Evolutionary conservation across 306 rosid genomes (phyloP).

Genomic region (Mucuna pruriens): DNA sequence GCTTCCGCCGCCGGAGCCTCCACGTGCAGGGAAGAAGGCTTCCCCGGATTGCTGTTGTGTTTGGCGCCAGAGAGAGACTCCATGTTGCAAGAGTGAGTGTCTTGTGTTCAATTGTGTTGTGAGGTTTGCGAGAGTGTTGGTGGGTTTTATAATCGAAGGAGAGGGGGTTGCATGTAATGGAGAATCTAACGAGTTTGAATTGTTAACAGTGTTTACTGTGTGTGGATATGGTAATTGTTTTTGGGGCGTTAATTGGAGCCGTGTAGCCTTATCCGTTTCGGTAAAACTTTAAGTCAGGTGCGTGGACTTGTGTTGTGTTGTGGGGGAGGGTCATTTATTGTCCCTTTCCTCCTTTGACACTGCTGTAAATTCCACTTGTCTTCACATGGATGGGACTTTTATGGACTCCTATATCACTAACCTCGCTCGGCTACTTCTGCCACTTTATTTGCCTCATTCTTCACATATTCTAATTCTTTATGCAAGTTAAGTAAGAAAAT

Average conservation of each 20-base stretch:
- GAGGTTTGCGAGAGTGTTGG: not conserved
- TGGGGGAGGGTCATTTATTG: conserved; percentile 19
- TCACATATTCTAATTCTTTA: too few relatives aligned
- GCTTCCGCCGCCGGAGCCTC: conserved; percentile 21
- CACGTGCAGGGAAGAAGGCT: conserved; percentile 45
- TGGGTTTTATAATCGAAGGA: conserved; percentile 24
- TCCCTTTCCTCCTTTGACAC: conserved; percentile 3
- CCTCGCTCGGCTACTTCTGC: too few relatives aligned
- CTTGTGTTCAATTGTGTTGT: not conserved
- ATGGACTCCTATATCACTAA: not conserved
- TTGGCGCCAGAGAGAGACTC: conserved; percentile 41
- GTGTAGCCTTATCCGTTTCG: conserved; percentile 29
- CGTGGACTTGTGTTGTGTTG: conserved; percentile 32
- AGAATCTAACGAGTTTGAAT: not conserved
- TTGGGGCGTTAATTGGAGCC: not conserved
- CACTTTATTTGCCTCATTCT: too few relatives aligned
- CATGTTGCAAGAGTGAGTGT: not conserved
- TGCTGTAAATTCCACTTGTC: conserved; percentile 26
- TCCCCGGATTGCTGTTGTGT: not conserved
- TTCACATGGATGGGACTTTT: not conserved
- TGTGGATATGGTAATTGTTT: conserved; percentile 5
- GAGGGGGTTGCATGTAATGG: conserved; percentile 30
- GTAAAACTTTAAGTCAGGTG: not conserved
- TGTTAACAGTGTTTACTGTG: not conserved
- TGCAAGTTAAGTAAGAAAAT: too few relatives aligned